Evolutionary conservation across 179 eudicot species (phyloP).

Genomic region (Nepenthes alata): DNA sequence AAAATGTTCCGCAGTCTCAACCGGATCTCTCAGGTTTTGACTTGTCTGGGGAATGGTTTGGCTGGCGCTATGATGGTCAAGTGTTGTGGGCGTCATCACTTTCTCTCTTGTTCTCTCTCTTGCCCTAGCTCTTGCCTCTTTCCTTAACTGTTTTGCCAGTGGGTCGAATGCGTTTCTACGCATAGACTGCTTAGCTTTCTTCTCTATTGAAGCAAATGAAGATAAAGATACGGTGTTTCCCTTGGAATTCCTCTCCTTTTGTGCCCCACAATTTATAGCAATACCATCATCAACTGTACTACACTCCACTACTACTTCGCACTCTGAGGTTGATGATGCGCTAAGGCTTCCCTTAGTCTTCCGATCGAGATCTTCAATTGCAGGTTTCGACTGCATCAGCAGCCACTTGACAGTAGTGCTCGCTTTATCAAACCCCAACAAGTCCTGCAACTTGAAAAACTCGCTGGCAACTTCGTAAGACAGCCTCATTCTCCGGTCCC

Average conservation of each 20-base stretch:
- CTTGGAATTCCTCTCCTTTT: neutral
- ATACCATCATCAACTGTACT: too few species aligned
- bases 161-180: neutral
- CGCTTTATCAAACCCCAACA: constrained; percentile 29
- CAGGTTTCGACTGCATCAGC: constrained; percentile 12
- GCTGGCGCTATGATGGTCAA: too few species aligned
- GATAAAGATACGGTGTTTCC: neutral
- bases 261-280: neutral
- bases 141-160: constrained; percentile 27
- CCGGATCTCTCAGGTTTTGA: too few species aligned
- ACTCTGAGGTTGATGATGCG: constrained; percentile 15
- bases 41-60: too few species aligned
- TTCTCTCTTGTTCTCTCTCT: constrained; percentile 25
- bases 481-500: constrained; percentile 37
- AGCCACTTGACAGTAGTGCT: constrained; percentile 29
- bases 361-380: constrained; percentile 16
- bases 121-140: constrained; percentile 36
- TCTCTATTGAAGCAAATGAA: neutral
- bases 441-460: constrained; percentile 26
- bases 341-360: constrained; percentile 8
- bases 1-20: too few species aligned
- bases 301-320: too few species aligned
- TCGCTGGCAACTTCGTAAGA: constrained; percentile 28
- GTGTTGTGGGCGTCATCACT: too few species aligned
- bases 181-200: neutral